phyloP scores from a whole-genome alignment of 352 stramenopile genomes.

The Phytophthora aleatoria region DNA sequence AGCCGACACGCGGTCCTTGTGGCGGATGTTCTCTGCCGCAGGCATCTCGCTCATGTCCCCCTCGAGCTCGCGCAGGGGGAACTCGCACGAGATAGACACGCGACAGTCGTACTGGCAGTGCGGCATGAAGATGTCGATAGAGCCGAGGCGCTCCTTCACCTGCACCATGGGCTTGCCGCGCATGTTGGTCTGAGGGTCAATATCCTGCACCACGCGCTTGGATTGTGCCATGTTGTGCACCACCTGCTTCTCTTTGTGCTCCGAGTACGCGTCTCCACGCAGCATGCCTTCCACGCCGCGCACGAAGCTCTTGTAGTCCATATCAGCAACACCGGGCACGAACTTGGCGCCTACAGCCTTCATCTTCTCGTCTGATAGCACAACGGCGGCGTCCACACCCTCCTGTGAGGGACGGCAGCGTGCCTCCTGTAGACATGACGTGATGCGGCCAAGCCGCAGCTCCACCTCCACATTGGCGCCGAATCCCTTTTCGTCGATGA shows the following conservation, averaged over 20 bases:
- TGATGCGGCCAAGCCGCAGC: slow-evolving; percentile 83
- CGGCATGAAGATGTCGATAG: slow-evolving; percentile 87
- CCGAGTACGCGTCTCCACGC: slow-evolving; percentile 65
- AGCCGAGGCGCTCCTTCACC: slow-evolving; percentile 82
- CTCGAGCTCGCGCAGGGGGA: slow-evolving; percentile 59
- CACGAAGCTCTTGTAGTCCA: slow-evolving; percentile 71
- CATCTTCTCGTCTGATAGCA: slow-evolving; percentile 79
- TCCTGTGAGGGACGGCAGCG: slow-evolving; percentile 77
- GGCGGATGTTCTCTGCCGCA: slow-evolving; percentile 69
- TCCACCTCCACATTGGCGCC: slow-evolving; percentile 84
- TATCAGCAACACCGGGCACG: slow-evolving; percentile 70
- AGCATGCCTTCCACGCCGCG: slow-evolving; percentile 72
- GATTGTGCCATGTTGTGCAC: slow-evolving; percentile 78
- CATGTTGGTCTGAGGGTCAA: slow-evolving; percentile 63
- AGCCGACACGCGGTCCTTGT: slow-evolving; percentile 81
- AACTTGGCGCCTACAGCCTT: slow-evolving; percentile 82
- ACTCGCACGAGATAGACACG: slow-evolving; percentile 86
- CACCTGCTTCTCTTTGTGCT: slow-evolving; percentile 83
- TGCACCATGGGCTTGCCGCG: slow-evolving; percentile 60
- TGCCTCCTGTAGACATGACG: slow-evolving; percentile 72
- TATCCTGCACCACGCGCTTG: slow-evolving; percentile 81
- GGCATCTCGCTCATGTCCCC: slow-evolving; percentile 66
- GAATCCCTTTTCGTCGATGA: slow-evolving; percentile 81
- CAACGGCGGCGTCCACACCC: slow-evolving; percentile 70
- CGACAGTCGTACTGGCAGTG: slow-evolving; percentile 87